Evolutionary conservation across 163 green algal genomes (phyloP), one percentile per base, ranked within the genome.

Genomic region (Chloroidium sp.): DNA sequence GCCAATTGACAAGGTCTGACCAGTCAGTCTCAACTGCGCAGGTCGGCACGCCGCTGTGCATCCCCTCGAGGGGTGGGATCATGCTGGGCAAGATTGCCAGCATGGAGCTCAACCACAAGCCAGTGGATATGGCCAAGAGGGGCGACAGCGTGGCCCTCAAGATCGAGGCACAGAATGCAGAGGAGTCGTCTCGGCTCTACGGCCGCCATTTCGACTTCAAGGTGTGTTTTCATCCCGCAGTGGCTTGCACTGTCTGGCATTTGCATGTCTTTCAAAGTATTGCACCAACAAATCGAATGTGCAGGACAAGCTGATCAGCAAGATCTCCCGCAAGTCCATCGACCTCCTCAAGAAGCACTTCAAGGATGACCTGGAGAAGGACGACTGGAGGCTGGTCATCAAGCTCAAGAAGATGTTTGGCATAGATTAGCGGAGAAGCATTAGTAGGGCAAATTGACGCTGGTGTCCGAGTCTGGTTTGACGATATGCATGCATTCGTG

Each of bases 51-150:
- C 95, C 95, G 0, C 69, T 99, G n/a, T 96, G 91, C 78, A 88
- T 98, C 61, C 95, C 94, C 10, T 91, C 84, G 2, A 84, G 95
- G 84, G 90, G 83, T 2, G 90, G 89, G 74, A 91, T 98, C 1
- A 90, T 95, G n/a, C 91, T 99, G 59, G 96, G 96, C 0, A 92
- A 90, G 79, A 98, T 99, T 64, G 93, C 92, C 4, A 93, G 85
- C 69, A 92, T 99, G 82, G 96, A 99, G 87, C 91, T 96, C 74
- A 95, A 99, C 84, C 94, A 99, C 90, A 98, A 98, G 88, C 59
- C 92, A 1, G 94, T 98, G 60, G 90, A 98, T 60, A 90, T 69
- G 0, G 96, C 95, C 0, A 82, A 85, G 64, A 36, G 76, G 6
- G 94, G 94, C 2, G 89, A 98, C 74, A 89, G 85, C 61, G 90